A percentile compares a stretch with the other conserved stretches of the same genome.
These are phyloP conservation scores for Helianthus tuberosus DNA, from an alignment of 129 eudicot genomes.

Conservation along the genomic window DNA sequence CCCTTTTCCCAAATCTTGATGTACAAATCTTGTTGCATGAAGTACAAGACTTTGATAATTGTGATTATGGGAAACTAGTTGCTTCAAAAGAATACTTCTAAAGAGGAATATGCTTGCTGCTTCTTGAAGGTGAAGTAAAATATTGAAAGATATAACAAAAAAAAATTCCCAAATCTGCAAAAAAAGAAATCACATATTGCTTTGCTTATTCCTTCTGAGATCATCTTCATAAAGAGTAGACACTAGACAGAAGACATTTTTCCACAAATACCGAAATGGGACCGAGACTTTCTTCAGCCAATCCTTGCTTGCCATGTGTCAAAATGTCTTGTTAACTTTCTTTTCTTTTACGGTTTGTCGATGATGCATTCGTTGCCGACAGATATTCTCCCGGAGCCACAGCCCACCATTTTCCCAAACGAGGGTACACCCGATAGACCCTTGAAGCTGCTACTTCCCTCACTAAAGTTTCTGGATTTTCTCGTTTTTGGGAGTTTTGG, in stretches of 20 bases:
- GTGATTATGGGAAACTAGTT: conserved; percentile 16
- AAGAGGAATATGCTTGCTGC: conserved; percentile 23
- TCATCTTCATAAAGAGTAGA: conserved; percentile 30
- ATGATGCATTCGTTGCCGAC: conserved; percentile 46
- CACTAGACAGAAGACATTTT: conserved; percentile 20
- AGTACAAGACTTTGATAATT: conserved; percentile 13
- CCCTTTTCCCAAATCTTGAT: conserved; percentile 14
- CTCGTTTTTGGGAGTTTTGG: conserved; percentile 52
- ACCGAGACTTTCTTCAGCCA: conserved; percentile 37
- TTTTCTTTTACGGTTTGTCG: conserved; percentile 40
- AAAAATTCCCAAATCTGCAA: conserved; percentile 36
- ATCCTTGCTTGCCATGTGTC: conserved; percentile 29
- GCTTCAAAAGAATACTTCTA: conserved; percentile 31
- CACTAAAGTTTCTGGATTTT: conserved; percentile 51
- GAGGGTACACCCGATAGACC: conserved; percentile 62
- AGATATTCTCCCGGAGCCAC: conserved; percentile 61
- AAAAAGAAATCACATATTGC: conserved; percentile 36
- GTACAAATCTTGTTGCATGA: conserved; percentile 24
- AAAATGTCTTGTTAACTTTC: conserved; percentile 1
- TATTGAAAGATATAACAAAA: conserved; percentile 25
- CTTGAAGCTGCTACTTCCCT: conserved; percentile 82
- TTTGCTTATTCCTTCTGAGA: conserved; percentile 39
- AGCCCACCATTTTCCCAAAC: conserved; percentile 63
- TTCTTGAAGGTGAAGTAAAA: conserved; percentile 39
- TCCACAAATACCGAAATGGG: conserved; percentile 31